Percentiles rank a stretch among this genome's conserved stretches.
phyloP scores from a whole-genome alignment of 2,329 filamentous ascomycete genomes.

The Ophiostoma tasmaniense region DNA sequence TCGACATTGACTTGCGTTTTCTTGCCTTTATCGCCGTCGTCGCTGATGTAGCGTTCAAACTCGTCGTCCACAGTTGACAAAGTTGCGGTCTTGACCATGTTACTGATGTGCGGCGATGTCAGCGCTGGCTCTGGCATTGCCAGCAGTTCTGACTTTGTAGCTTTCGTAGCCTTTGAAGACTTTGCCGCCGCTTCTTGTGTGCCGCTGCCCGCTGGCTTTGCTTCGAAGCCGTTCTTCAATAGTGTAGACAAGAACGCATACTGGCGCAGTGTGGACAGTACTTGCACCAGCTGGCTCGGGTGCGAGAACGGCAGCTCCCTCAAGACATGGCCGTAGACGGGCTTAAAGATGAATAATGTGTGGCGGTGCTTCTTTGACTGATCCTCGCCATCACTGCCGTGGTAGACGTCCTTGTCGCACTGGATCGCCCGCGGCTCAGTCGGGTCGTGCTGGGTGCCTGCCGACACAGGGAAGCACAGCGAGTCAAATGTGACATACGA shows the following conservation, averaged over 20 bases:
- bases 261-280: conserved; percentile 67
- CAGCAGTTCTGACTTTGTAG: background rate
- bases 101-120: background rate
- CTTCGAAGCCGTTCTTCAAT: conserved; percentile 50
- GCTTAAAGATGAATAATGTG: conserved; percentile 61
- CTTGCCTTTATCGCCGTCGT: background rate
- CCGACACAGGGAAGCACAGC: conserved; percentile 47
- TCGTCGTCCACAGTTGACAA: conserved; percentile 25
- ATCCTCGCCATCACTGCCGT: conserved; percentile 22
- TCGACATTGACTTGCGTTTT: background rate
- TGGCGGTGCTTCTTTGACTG: conserved; percentile 40
- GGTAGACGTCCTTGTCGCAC: conserved; percentile 38
- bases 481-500: conserved; percentile 46
- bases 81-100: conserved; percentile 3
- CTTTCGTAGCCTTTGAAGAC: background rate
- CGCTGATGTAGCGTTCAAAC: conserved; percentile 22
- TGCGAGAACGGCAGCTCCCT: conserved; percentile 67
- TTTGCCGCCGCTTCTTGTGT: background rate
- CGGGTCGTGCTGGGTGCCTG: conserved; percentile 42
- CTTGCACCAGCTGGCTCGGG: conserved; percentile 63
- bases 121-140: background rate
- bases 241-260: conserved; percentile 63
- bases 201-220: background rate
- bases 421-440: conserved; percentile 50
- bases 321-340: conserved; percentile 60